A percentile compares a stretch with the other conserved stretches of the same genome.
These are phyloP conservation scores for Yamadazyma jaroonii DNA, from an alignment of 1,139 yeast species.

Conservation along the genomic window DNA sequence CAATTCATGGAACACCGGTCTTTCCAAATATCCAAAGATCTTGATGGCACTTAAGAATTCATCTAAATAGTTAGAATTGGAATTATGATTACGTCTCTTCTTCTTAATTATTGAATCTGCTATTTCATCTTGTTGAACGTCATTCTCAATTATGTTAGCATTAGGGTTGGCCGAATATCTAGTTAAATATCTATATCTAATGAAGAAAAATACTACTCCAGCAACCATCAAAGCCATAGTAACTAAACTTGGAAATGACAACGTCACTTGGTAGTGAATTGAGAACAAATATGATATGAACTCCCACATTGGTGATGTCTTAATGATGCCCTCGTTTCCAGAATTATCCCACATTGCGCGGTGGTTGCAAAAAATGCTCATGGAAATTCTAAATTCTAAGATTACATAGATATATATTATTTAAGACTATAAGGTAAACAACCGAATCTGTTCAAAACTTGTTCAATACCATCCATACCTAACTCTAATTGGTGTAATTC, in stretches of 20 bases:
- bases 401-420: too few species aligned
- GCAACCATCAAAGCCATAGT: conserved; percentile 18
- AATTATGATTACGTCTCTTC: conserved; percentile 20
- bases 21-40: conserved; percentile 89
- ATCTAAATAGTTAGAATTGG: conserved; percentile 59
- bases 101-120: conserved; percentile 32
- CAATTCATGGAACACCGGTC: conserved; percentile 86
- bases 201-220: conserved; percentile 24
- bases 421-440: conserved; percentile 31
- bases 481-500: conserved; percentile 50
- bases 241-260: conserved; percentile 34
- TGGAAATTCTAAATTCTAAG: too few species aligned
- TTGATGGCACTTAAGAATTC: conserved; percentile 89
- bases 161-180: conserved; percentile 30
- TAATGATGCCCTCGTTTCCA: background rate
- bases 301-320: background rate
- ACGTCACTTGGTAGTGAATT: conserved; percentile 29
- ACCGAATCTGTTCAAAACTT: conserved; percentile 48
- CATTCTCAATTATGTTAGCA: conserved; percentile 11
- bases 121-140: conserved; percentile 18
- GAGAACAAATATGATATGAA: conserved; percentile 19
- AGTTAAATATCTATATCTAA: conserved; percentile 39
- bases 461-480: conserved; percentile 69
- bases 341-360: background rate
- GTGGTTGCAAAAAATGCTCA: background rate